phyloP scores from a whole-genome alignment of 1,139 yeast genomes.

The Hemisphaericaspora lyxosophila region DNA sequence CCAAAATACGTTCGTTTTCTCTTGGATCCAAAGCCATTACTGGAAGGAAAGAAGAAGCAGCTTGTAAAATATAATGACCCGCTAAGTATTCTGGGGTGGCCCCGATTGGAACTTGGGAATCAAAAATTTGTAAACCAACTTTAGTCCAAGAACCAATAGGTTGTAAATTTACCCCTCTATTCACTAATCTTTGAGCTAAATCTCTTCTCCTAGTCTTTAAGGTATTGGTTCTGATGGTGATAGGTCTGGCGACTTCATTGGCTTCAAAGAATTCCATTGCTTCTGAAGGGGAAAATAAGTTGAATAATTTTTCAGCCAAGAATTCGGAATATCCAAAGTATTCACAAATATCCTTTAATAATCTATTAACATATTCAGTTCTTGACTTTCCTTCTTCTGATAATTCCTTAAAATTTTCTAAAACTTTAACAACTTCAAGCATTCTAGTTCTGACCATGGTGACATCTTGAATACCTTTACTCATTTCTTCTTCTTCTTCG shows the following conservation, averaged over 20 bases:
- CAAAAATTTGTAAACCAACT: slow-evolving; percentile 95
- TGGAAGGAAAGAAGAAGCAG: slow-evolving; percentile 96
- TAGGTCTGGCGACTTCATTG: slow-evolving; percentile 93
- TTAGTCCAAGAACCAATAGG: slow-evolving; percentile 98
- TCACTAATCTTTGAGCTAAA: slow-evolving; percentile 89
- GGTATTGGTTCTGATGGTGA: slow-evolving; percentile 95
- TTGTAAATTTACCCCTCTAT: slow-evolving; percentile 95
- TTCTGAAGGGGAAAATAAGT: slow-evolving; percentile 89
- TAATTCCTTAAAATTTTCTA: slow-evolving; percentile 82
- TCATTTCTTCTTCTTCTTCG: slow-evolving; percentile 53
- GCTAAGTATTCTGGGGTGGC: slow-evolving; percentile 99
- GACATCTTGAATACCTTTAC: slow-evolving; percentile 66
- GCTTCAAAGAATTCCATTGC: slow-evolving; percentile 99
- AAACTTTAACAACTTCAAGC: slow-evolving; percentile 92
- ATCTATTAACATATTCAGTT: slow-evolving; percentile 73
- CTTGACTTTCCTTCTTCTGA: slow-evolving; percentile 88
- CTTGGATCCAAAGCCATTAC: slow-evolving; percentile 97
- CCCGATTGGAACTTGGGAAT: slow-evolving; percentile 98
- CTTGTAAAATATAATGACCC: slow-evolving; percentile 96
- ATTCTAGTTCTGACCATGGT: slow-evolving; percentile 87
- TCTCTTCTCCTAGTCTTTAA: slow-evolving; percentile 93
- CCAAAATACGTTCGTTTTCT: slow-evolving; percentile 90
- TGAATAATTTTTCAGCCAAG: slow-evolving; percentile 89
- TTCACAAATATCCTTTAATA: slow-evolving; percentile 81
- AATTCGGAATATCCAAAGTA: slow-evolving; percentile 97